These are phyloP conservation scores for Cladophialophora exuberans DNA, from an alignment of 2,329 filamentous ascomycete species.

Conservation along the genomic window DNA sequence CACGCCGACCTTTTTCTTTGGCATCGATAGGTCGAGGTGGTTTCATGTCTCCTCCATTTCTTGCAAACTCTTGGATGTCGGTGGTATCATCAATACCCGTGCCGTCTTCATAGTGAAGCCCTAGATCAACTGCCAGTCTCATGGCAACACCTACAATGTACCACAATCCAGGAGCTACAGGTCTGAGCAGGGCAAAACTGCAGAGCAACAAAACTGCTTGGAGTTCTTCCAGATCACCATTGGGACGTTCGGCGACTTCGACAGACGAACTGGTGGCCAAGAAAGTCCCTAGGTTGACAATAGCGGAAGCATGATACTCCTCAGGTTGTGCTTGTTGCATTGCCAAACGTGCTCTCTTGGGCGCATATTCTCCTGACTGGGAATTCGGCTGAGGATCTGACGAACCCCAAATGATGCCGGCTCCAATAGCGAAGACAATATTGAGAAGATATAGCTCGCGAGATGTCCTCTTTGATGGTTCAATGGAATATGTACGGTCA, in stretches of 20 bases:
- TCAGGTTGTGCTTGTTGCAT: conserved; percentile 77
- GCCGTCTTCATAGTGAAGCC: conserved; percentile 89
- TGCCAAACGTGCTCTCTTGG: conserved; percentile 57
- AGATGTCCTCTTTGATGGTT: conserved; percentile 68
- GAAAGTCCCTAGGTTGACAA: conserved; percentile 87
- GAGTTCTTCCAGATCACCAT: conserved; percentile 88
- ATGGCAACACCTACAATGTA: conserved; percentile 96
- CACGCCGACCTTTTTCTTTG: conserved; percentile 67
- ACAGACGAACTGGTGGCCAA: conserved; percentile 66
- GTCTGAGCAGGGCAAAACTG: conserved; percentile 86
- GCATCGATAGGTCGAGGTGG: conserved; percentile 44
- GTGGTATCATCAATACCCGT: conserved; percentile 61
- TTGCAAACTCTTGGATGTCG: conserved; percentile 27
- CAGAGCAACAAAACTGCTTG: conserved; percentile 91
- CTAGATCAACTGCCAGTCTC: conserved; percentile 85
- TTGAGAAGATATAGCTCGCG: conserved; percentile 92
- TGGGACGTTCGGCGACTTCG: conserved; percentile 65
- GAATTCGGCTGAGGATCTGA: conserved; percentile 34
- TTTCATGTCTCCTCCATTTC: conserved; percentile 31
- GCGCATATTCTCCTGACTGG: conserved; percentile 36
- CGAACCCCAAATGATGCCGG: conserved; percentile 76
- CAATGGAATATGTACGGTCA: conserved; percentile 74
- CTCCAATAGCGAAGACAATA: conserved; percentile 95
- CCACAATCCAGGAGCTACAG: conserved; percentile 92
- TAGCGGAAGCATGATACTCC: conserved; percentile 93